Evolutionary conservation across 1,139 yeast genomes (phyloP).

Genomic region (Scheffersomyces cryptocercus): DNA sequence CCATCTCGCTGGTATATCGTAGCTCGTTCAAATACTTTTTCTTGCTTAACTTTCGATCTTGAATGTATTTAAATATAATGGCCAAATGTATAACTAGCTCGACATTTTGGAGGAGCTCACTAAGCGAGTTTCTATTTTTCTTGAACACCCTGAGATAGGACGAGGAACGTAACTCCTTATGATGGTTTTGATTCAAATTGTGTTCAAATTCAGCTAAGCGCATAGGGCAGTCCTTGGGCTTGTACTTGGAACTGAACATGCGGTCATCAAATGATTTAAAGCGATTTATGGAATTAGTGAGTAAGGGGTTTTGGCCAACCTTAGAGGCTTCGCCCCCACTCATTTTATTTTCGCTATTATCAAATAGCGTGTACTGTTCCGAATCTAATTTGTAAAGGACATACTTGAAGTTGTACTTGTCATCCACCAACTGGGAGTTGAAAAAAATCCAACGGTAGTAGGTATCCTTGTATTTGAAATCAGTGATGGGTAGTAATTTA

Average conservation of each 20-base stretch:
- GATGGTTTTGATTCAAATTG: neutral
- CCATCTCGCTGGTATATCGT: neutral
- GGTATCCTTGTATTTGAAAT: neutral
- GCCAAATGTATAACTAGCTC: neutral
- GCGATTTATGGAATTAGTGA: neutral
- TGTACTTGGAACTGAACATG: neutral
- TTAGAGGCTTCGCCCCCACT: neutral
- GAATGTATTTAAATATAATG: neutral
- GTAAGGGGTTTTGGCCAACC: neutral
- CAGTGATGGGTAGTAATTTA: neutral
- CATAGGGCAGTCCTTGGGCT: neutral
- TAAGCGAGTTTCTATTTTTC: neutral
- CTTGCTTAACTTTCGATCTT: neutral
- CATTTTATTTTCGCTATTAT: neutral
- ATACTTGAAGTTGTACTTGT: neutral
- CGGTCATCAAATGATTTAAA: neutral
- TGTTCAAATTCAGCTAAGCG: conserved; percentile 1
- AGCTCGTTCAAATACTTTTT: neutral
- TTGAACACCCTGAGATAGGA: neutral
- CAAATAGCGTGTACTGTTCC: neutral
- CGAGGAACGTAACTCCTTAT: neutral
- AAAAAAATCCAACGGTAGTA: neutral
- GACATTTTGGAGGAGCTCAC: neutral
- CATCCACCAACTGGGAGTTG: neutral
- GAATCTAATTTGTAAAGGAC: neutral